phyloP scores from a whole-genome alignment of 1,284 basidiomycete genomes.

The Ceratobasidium papillatum region DNA sequence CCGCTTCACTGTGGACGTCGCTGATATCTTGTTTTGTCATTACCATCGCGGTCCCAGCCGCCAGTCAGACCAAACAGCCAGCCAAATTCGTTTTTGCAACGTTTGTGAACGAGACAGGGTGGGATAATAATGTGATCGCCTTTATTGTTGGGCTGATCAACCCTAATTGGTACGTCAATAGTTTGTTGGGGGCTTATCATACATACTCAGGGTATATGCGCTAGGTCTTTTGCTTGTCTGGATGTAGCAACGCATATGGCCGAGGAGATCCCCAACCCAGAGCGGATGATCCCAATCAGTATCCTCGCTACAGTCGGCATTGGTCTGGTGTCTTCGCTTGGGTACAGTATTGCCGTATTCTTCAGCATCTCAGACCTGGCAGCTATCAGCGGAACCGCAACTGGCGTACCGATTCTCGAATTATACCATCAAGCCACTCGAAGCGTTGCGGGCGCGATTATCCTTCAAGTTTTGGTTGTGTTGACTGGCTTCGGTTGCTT shows the following conservation, averaged over 20 bases:
- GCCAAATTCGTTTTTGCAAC: conserved; percentile 37
- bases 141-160: conserved; percentile 32
- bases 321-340: conserved; percentile 20
- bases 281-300: conserved; percentile 32
- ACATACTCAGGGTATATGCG: background rate
- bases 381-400: background rate
- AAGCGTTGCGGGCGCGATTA: conserved; percentile 15
- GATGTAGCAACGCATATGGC: conserved; percentile 38
- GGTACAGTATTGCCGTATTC: conserved; percentile 25
- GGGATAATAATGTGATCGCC: conserved; percentile 36
- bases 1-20: conserved; percentile 3
- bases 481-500: conserved; percentile 31
- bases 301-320: conserved; percentile 26
- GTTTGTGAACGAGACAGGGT: conserved; percentile 33
- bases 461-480: conserved; percentile 13
- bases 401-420: conserved; percentile 33
- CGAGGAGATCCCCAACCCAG: conserved; percentile 34
- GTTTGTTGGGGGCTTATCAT: background rate
- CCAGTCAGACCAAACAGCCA: conserved; percentile 14
- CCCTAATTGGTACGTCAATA: conserved; percentile 12
- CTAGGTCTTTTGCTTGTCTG: conserved; percentile 29
- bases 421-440: conserved; percentile 27
- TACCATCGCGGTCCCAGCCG: conserved; percentile 32
- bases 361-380: conserved; percentile 31
- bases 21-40: conserved; percentile 1